Evolutionary conservation across 495 filamentous ascomycete genomes (phyloP).

Genomic region (Penicillium simplicissimum): DNA sequence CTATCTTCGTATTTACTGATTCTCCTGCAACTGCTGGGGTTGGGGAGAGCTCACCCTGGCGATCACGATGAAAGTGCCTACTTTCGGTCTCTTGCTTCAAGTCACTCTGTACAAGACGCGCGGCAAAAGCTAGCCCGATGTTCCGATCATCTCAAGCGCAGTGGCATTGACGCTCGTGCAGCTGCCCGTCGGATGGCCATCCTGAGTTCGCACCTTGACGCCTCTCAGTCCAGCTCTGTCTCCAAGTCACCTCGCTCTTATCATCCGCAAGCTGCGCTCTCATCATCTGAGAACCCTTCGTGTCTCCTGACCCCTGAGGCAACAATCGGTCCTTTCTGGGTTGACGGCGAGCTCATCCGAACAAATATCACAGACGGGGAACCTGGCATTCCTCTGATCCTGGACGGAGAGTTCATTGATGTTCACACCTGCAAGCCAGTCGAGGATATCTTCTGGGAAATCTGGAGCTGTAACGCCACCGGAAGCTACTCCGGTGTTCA

Average conservation of each 20-base stretch:
- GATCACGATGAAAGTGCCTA: background rate
- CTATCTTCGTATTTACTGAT: background rate
- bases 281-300: slow-evolving; percentile 11
- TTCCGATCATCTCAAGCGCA: background rate
- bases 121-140: background rate
- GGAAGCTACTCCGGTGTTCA: slow-evolving; percentile 49
- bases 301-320: slow-evolving; percentile 32
- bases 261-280: background rate
- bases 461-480: slow-evolving; percentile 59
- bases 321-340: slow-evolving; percentile 34
- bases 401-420: slow-evolving; percentile 58
- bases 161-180: background rate
- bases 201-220: background rate
- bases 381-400: slow-evolving; percentile 49
- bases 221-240: background rate
- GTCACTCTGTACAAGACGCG: background rate
- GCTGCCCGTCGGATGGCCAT: background rate
- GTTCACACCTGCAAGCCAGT: slow-evolving; percentile 53
- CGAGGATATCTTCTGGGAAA: slow-evolving; percentile 49
- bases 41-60: background rate
- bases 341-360: slow-evolving; percentile 52
- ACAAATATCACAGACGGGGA: slow-evolving; percentile 48
- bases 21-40: background rate
- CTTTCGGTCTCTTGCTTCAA: background rate
- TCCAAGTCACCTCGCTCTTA: background rate